Evolutionary conservation across 2,329 filamentous ascomycete genomes (phyloP).

Genomic region (Colletotrichum musicola): DNA sequence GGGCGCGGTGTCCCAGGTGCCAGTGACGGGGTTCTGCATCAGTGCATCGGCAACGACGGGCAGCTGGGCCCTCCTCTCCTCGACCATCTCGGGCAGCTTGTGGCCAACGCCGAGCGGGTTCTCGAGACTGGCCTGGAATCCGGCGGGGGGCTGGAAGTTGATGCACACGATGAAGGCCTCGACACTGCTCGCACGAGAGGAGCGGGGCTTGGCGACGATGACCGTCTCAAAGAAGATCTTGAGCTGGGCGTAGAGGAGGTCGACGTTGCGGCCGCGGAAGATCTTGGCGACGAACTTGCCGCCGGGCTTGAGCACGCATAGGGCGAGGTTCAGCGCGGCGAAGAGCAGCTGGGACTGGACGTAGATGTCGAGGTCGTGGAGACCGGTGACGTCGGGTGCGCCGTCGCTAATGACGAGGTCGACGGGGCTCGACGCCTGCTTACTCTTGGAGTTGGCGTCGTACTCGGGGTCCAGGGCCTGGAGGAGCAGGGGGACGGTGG

Average conservation of each 20-base stretch:
- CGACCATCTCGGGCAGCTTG: conserved; percentile 63
- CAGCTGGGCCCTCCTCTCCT: conserved; percentile 54
- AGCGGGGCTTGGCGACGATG: conserved; percentile 91
- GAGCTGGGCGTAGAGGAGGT: conserved; percentile 92
- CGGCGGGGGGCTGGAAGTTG: conserved; percentile 83
- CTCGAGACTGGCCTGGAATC: conserved; percentile 81
- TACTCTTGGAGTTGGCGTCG: conserved; percentile 58
- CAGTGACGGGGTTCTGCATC: conserved; percentile 60
- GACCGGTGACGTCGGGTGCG: conserved; percentile 93
- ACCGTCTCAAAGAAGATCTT: conserved; percentile 91
- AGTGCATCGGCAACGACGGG: conserved; percentile 56
- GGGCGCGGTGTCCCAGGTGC: conserved; percentile 54
- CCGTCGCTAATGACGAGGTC: conserved; percentile 96
- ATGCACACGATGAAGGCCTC: conserved; percentile 97
- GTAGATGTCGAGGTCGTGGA: conserved; percentile 98
- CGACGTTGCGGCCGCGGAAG: conserved; percentile 94
- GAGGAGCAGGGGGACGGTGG: conserved; percentile 90
- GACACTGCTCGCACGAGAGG: conserved; percentile 94
- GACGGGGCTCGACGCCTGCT: conserved; percentile 78
- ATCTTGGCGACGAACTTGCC: conserved; percentile 99
- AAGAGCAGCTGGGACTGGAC: conserved; percentile 96
- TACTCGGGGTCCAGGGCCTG: conserved; percentile 83
- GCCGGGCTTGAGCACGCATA: conserved; percentile 91
- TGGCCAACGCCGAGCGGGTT: conserved; percentile 78
- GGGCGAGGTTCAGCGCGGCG: conserved; percentile 90